Evolutionary conservation across 2,329 filamentous ascomycete genomes (phyloP).

Genomic region (Aspergillus thermomutatus): DNA sequence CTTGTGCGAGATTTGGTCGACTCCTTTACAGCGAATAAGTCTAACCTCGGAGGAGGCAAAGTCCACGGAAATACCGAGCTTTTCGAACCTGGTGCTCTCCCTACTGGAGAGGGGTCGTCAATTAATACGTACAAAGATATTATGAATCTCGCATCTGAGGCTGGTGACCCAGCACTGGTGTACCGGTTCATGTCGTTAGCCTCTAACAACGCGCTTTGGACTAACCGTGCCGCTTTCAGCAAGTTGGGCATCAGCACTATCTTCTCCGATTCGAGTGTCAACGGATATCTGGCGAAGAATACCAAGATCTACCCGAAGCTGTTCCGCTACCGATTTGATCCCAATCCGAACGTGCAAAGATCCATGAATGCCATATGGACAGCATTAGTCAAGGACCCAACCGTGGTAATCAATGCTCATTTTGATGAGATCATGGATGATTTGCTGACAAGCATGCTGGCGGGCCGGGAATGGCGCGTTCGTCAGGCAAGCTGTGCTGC

Average conservation of each 20-base stretch:
- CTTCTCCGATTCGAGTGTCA: slow-evolving; percentile 73
- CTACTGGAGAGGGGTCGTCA: slow-evolving; percentile 83
- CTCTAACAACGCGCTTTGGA: slow-evolving; percentile 95
- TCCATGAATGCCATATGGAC: slow-evolving; percentile 99
- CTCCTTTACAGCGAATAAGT: slow-evolving; percentile 70
- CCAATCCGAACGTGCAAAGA: slow-evolving; percentile 84
- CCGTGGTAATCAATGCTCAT: slow-evolving; percentile 69
- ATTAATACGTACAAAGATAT: slow-evolving; percentile 98
- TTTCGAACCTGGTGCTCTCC: slow-evolving; percentile 85
- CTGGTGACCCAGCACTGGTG: slow-evolving; percentile 91
- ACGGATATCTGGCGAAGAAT: slow-evolving; percentile 69
- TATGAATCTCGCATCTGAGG: slow-evolving; percentile 89
- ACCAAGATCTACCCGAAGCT: slow-evolving; percentile 94
- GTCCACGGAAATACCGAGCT: slow-evolving; percentile 89
- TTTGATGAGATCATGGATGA: slow-evolving; percentile 90
- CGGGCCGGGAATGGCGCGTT: slow-evolving; percentile 85
- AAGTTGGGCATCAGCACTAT: slow-evolving; percentile 90
- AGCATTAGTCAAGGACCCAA: slow-evolving; percentile 85
- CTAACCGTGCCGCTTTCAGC: slow-evolving; percentile 92
- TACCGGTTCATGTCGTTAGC: slow-evolving; percentile 99
- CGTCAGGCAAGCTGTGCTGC: slow-evolving; percentile 90
- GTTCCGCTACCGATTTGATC: slow-evolving; percentile 91
- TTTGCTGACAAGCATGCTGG: slow-evolving; percentile 74
- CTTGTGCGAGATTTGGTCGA: slow-evolving; percentile 84
- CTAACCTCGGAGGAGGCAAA: slow-evolving; percentile 65